phyloP scores from a whole-genome alignment of 225 moss, liverwort and hornwort genomes.

The Neckera pumila region DNA sequence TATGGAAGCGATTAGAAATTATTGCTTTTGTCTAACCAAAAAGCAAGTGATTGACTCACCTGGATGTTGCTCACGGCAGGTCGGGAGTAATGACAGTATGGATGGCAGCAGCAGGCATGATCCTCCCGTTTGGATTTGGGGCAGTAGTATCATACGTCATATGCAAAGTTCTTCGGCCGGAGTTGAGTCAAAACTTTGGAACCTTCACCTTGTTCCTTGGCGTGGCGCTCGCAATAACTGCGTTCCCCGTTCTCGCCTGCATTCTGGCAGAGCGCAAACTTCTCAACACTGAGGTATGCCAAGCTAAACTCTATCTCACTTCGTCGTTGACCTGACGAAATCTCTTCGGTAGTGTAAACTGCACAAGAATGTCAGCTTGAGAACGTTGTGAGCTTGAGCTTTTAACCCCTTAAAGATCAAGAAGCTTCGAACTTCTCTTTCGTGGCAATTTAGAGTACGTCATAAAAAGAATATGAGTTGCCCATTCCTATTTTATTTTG shows the following conservation, averaged over 20 bases:
- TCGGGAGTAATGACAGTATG: constrained; percentile 30
- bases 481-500: background rate
- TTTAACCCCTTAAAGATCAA: background rate
- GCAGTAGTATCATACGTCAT: constrained; percentile 13
- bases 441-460: background rate
- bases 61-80: constrained; percentile 14
- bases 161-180: constrained; percentile 8
- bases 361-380: background rate
- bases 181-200: constrained; percentile 3
- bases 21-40: background rate
- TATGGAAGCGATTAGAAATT: background rate
- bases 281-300: constrained; percentile 43
- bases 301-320: background rate
- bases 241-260: constrained; percentile 76
- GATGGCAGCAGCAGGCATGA: constrained; percentile 61
- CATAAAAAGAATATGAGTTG: background rate
- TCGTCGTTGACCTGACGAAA: background rate
- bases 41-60: background rate
- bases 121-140: constrained; percentile 54
- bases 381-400: background rate
- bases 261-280: constrained; percentile 74
- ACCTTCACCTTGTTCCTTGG: constrained; percentile 61
- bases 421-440: background rate
- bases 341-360: background rate
- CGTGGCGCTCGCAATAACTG: constrained; percentile 65